Evolutionary conservation across 495 filamentous ascomycete species (phyloP), one percentile per base, ranked within the genome.

Genomic region (Talaromyces proteolyticus): DNA sequence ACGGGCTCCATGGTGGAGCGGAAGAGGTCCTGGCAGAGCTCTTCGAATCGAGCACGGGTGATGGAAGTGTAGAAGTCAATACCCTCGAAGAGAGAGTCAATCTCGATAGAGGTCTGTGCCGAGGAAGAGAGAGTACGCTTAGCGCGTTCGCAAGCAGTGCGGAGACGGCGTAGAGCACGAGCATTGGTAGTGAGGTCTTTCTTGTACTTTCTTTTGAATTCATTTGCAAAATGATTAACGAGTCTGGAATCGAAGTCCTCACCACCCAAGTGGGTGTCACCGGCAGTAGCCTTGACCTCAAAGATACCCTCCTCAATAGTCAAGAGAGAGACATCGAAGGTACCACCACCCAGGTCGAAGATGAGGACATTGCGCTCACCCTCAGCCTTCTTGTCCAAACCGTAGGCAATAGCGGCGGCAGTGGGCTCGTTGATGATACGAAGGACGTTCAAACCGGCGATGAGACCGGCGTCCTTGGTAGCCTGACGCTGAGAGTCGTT

Each of bases 371-470:
- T 95, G 59, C 93, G 88, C 81, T 96, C 93, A 77, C 94, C 95
- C 74, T 84, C 82, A 38, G 80, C 80, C 84, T 97, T 97, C 88
- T 93, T 85, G 74, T 95, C 94, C 21, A 97, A 84, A 80, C 94
- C 93, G 68, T 97, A 98, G 60, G 94, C 91, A 59, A 95, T 95
- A 53, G 93, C 93, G 44, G 93, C 93, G 36, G 93, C 93, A 37
- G 93, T 96, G 46, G 93, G 93, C 79, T 96, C 93, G 82, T 98
- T 96, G 78, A 96, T 96, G 80, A 96, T 96, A 81, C 93, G 93
- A 73, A 96, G 91, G 51, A 96, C 88, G 76, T 98, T 96, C 49
- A 98, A 81, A 65, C 92, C 93, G 57, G 92, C 82, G 68, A 98
- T 98, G 66, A 92, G 86, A 81, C 93, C 93, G 59, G 93, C 88